Conservation (phyloP, 805 yeast genomes). For the Metschnikowia reukaufii region DNA sequence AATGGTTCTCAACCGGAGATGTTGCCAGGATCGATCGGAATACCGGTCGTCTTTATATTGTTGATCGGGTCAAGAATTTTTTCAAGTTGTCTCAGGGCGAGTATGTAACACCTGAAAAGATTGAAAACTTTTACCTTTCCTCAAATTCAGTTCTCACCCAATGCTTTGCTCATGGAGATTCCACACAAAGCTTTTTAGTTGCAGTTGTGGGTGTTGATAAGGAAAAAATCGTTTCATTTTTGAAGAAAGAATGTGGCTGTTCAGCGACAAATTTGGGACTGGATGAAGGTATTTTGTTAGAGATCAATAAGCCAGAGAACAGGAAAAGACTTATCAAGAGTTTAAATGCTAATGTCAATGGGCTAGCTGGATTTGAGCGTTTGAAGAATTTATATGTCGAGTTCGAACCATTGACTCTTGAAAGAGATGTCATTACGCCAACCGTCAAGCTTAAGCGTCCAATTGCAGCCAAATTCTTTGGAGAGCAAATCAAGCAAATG, state of each 20-base stretch:
- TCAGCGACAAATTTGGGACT: conserved; percentile 6
- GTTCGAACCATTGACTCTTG: conserved; percentile 29
- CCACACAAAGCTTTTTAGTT: conserved; percentile 17
- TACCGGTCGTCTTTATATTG: conserved; percentile 54
- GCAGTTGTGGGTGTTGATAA: conserved; percentile 26
- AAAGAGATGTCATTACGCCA: conserved; percentile 28
- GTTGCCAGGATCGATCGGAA: conserved; percentile 19
- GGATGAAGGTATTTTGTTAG: conserved; percentile 21
- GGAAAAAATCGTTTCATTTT: conserved; percentile 16
- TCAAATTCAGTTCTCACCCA: conserved; percentile 18
- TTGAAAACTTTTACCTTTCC: conserved; percentile 58
- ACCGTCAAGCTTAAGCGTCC: conserved; percentile 45
- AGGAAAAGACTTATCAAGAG: conserved; percentile 14
- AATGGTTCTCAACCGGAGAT: conserved; percentile 63
- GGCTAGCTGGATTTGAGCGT: conserved; percentile 26
- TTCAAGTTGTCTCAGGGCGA: conserved; percentile 57
- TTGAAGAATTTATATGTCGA: conserved; percentile 27
- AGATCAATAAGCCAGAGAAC: conserved; percentile 19
- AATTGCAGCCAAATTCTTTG: conserved; percentile 46
- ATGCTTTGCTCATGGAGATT: conserved; percentile 21
- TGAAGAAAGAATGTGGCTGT: conserved; percentile 17
- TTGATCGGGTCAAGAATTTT: conserved; percentile 75
- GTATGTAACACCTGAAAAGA: conserved; percentile 74
- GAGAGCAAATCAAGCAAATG: conserved; percentile 39
- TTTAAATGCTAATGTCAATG: conserved; percentile 13